Evolutionary conservation across 257 asterid species (phyloP).

Genomic region (Plectranthus barbatus): DNA sequence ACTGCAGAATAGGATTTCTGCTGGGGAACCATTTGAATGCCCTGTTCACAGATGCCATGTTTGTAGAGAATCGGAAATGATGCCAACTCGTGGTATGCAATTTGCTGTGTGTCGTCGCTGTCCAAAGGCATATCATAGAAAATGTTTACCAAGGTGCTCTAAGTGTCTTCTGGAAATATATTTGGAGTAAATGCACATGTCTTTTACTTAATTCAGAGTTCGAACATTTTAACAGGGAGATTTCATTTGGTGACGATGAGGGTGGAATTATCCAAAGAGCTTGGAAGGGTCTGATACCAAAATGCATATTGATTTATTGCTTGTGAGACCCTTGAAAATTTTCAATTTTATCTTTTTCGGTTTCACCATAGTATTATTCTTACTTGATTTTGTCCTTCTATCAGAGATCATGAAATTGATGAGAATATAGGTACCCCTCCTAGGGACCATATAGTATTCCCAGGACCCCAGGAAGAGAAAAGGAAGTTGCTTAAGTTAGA

Average conservation of each 20-base stretch:
- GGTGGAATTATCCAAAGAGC: slow-evolving; percentile 48
- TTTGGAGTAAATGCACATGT: not conserved
- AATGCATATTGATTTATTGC: slow-evolving; percentile 78
- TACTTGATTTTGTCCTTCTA: not conserved
- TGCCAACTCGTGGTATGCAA: slow-evolving; percentile 35
- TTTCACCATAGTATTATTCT: too few relatives aligned
- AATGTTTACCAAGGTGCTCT: slow-evolving; percentile 81
- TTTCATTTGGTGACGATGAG: slow-evolving; percentile 34
- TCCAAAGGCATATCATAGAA: slow-evolving; percentile 84
- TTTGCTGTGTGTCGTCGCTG: slow-evolving; percentile 96
- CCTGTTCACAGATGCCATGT: slow-evolving; percentile 67
- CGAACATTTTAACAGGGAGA: slow-evolving; percentile 34
- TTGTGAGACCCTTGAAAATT: slow-evolving; percentile 40
- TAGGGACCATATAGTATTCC: slow-evolving; percentile 72
- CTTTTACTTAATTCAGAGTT: not conserved
- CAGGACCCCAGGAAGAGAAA: slow-evolving; percentile 29
- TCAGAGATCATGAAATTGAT: slow-evolving; percentile 65
- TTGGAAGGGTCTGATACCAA: slow-evolving; percentile 69
- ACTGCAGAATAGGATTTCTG: slow-evolving; percentile 39
- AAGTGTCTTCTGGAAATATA: slow-evolving; percentile 7
- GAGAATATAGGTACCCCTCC: slow-evolving; percentile 42
- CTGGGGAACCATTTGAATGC: slow-evolving; percentile 75
- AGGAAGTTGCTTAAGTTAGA: slow-evolving; percentile 18
- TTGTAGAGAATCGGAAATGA: slow-evolving; percentile 66
- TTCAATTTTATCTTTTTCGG: not conserved